These are phyloP conservation scores for Rosellinia necatrix DNA, from an alignment of 2,329 filamentous ascomycete species.

Conservation along the genomic window DNA sequence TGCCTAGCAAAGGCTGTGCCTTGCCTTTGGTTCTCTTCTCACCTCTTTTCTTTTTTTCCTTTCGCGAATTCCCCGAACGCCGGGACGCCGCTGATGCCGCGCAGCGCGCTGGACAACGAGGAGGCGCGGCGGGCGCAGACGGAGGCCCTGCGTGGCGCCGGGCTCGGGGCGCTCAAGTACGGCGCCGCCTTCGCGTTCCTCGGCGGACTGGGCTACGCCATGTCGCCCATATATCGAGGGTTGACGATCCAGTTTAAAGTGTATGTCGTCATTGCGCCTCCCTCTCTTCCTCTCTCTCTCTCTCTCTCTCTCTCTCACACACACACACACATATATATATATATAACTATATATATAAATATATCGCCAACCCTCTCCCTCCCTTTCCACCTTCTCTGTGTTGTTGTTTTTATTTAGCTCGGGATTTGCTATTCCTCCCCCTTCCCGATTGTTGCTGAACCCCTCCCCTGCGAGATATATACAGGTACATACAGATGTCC, in stretches of 20 bases:
- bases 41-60: too few species aligned
- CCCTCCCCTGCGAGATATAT: too few species aligned
- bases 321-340: conserved; percentile 81
- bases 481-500: conserved; percentile 81
- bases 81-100: conserved; percentile 33
- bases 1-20: too few species aligned
- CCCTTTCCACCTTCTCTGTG: too few species aligned
- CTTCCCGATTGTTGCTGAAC: too few species aligned
- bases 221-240: conserved; percentile 73
- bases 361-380: too few species aligned
- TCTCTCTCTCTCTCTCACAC: not conserved
- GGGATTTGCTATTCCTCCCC: too few species aligned
- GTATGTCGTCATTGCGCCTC: conserved; percentile 60
- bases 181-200: conserved; percentile 67
- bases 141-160: conserved; percentile 71
- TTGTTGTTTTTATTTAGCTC: too few species aligned
- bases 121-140: conserved; percentile 73
- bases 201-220: conserved; percentile 63
- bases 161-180: conserved; percentile 73
- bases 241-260: conserved; percentile 78
- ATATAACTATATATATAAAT: too few species aligned
- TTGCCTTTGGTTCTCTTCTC: too few species aligned
- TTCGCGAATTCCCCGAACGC: not conserved
- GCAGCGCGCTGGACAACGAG: conserved; percentile 64
- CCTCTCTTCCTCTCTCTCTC: not conserved